A percentile compares a stretch with the other conserved stretches of the same genome.
phyloP scores from a whole-genome alignment of 2,329 filamentous ascomycete genomes.

The Arthrocladium fulminans region DNA sequence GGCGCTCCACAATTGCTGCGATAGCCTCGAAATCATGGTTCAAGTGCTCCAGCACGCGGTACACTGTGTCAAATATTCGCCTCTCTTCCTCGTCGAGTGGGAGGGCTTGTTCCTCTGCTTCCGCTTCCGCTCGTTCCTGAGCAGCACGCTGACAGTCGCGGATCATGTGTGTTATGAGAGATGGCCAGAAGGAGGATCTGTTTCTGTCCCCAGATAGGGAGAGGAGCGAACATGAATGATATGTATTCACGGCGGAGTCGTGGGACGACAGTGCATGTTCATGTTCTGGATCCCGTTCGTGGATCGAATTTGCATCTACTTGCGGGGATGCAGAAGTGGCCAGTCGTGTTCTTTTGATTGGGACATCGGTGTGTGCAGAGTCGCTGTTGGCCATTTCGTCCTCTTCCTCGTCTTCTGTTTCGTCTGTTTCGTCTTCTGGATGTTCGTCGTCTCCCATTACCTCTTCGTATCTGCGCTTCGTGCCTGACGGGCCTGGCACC shows the following conservation, averaged over 20 bases:
- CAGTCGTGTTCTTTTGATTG: neutral
- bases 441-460: neutral
- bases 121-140: neutral
- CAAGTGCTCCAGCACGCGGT: neutral
- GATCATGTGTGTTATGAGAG: neutral
- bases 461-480: neutral
- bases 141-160: neutral
- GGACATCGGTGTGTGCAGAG: too few species aligned
- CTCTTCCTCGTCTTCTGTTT: neutral
- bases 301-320: too few species aligned
- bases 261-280: neutral
- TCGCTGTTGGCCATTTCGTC: neutral
- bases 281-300: too few species aligned
- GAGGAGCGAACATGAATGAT: neutral
- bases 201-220: too few species aligned
- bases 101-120: neutral
- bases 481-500: too few species aligned
- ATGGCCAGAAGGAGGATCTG: neutral
- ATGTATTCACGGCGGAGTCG: neutral
- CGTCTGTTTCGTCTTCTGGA: neutral
- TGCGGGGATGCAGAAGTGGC: too few species aligned
- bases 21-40: neutral
- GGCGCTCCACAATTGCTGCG: neutral
- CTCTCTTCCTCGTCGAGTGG: neutral
- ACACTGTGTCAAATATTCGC: neutral